Evolutionary conservation across 2,329 filamentous ascomycete species (phyloP).

Genomic region (Ascochyta clinopodiicola): DNA sequence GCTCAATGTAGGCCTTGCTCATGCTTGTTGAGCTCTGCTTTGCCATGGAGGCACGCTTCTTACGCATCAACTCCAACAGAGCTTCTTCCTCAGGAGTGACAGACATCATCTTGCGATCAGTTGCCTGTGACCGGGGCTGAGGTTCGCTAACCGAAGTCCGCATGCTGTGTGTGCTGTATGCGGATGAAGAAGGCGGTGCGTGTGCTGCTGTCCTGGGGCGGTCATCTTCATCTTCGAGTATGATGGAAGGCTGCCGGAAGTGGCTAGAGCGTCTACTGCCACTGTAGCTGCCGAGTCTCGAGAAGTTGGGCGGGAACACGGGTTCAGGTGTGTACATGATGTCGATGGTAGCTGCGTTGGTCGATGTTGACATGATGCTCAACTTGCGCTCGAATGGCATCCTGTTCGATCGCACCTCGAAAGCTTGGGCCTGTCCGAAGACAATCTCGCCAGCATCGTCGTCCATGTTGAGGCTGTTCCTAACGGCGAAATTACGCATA

Average conservation of each 20-base stretch:
- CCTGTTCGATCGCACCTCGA: constrained; percentile 39
- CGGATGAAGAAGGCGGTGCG: constrained; percentile 30
- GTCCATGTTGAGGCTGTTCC: constrained; percentile 44
- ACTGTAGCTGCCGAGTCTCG: constrained; percentile 26
- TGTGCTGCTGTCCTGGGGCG: constrained; percentile 39
- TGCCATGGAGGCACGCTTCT: constrained; percentile 56
- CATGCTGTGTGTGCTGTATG: constrained; percentile 38
- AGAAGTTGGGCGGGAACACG: constrained; percentile 28
- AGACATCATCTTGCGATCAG: constrained; percentile 51
- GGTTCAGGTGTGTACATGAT: constrained; percentile 48
- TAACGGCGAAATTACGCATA: constrained; percentile 27
- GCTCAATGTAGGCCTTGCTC: constrained; percentile 36
- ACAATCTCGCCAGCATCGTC: constrained; percentile 45
- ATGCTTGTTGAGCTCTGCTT: constrained; percentile 41
- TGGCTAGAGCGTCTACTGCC: constrained; percentile 39
- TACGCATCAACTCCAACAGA: constrained; percentile 57
- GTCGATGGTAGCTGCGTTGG: constrained; percentile 48
- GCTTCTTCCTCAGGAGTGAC: constrained; percentile 59
- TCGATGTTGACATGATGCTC: constrained; percentile 44
- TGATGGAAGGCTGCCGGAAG: constrained; percentile 47
- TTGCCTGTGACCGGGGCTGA: constrained; percentile 36
- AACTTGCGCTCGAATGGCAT: constrained; percentile 39
- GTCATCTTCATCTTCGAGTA: constrained; percentile 42
- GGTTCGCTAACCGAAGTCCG: constrained; percentile 45
- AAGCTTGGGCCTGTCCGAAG: constrained; percentile 48